Evolutionary conservation across 2,329 filamentous ascomycete species (phyloP).

Genomic region (Fusarium paranaense): DNA sequence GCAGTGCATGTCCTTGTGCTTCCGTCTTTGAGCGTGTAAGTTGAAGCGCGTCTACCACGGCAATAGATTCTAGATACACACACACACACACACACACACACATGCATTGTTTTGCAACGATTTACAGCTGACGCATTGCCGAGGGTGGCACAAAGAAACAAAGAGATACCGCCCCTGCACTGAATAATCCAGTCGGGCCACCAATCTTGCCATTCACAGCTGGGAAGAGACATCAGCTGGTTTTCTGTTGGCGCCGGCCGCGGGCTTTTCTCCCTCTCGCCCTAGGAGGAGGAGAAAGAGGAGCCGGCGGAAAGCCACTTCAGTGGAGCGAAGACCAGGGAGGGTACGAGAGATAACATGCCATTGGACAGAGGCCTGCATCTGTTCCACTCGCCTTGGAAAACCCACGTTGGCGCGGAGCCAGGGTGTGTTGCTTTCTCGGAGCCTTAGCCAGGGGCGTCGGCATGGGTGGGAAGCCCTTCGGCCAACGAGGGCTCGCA

Average conservation of each 20-base stretch:
- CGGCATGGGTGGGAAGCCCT: not conserved
- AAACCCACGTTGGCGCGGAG: conserved; percentile 24
- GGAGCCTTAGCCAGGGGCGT: conserved; percentile 37
- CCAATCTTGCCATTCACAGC: conserved; percentile 19
- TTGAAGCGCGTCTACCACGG: not conserved
- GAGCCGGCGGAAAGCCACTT: conserved; percentile 17
- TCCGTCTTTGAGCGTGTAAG: not conserved
- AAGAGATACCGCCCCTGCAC: not conserved
- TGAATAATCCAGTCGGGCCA: conserved; percentile 14
- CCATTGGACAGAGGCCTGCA: conserved; percentile 23
- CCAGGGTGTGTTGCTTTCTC: conserved; percentile 35
- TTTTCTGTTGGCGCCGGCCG: conserved; percentile 32
- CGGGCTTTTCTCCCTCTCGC: conserved; percentile 16
- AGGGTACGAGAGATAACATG: conserved; percentile 2
- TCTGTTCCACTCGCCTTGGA: conserved; percentile 3
- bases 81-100: not conserved
- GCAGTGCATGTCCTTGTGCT: not conserved
- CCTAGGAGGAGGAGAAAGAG: conserved; percentile 2
- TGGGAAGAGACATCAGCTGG: conserved; percentile 23
- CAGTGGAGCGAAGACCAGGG: conserved; percentile 29
- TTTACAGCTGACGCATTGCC: not conserved
- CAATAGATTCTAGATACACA: not conserved
- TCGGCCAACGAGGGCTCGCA: conserved; percentile 12
- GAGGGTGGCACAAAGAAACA: not conserved
- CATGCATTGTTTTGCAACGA: not conserved